These are phyloP conservation scores for Exophiala sideris DNA, from an alignment of 2,329 filamentous ascomycete species.

Conservation along the genomic window DNA sequence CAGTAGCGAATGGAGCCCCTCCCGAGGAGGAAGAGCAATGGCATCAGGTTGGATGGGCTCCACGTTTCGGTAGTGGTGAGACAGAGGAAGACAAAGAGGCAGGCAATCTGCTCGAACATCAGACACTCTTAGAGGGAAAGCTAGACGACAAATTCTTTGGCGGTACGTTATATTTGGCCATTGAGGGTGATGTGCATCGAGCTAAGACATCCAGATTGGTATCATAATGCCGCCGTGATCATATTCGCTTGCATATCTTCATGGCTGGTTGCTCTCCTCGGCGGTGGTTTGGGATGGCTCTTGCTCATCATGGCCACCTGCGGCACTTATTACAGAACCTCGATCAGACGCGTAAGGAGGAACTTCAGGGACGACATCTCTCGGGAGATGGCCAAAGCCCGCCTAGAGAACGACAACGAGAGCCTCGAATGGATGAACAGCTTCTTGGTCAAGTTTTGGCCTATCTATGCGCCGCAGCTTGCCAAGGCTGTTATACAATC, in stretches of 20 bases:
- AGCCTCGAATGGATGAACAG: constrained; percentile 99
- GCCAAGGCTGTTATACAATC: constrained; percentile 88
- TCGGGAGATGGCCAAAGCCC: constrained; percentile 81
- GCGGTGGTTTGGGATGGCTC: constrained; percentile 89
- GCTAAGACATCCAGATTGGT: constrained; percentile 68
- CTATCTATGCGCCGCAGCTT: constrained; percentile 92
- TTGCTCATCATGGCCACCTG: constrained; percentile 90
- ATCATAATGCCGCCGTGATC: constrained; percentile 93
- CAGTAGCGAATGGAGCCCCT: constrained; percentile 46
- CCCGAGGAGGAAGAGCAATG: constrained; percentile 53
- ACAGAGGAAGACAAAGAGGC: constrained; percentile 51
- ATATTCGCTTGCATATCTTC: constrained; percentile 86
- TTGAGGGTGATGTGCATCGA: constrained; percentile 1
- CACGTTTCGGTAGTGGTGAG: constrained; percentile 64
- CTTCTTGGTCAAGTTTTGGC: constrained; percentile 98
- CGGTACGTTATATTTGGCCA: constrained; percentile 50
- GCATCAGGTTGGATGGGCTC: constrained; percentile 79
- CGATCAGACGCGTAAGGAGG: constrained; percentile 83
- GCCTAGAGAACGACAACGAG: constrained; percentile 84
- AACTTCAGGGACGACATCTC: constrained; percentile 95
- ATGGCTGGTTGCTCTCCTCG: constrained; percentile 84
- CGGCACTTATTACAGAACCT: constrained; percentile 94
- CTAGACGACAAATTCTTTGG: constrained; percentile 89
- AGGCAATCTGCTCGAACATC: constrained; percentile 73
- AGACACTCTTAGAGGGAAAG: constrained; percentile 79